Evolutionary conservation across 768 basidiomycete genomes (phyloP), one percentile per base, ranked within the genome.

Genomic region (Collybia sordida): DNA sequence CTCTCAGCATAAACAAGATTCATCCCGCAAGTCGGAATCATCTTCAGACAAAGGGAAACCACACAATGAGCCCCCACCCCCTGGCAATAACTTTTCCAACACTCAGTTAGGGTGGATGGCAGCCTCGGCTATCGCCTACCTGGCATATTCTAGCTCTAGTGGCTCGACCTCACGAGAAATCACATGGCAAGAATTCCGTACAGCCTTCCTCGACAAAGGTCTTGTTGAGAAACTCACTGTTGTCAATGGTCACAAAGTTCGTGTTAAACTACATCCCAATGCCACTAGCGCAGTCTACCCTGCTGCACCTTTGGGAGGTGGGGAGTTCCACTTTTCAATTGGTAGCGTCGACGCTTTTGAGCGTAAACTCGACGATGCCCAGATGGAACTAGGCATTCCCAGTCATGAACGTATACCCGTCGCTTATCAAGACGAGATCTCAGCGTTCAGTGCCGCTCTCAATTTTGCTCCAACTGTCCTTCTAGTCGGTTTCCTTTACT

Each of bases 101-200:
- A 74, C 79, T 17, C 77, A 80, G 61, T 56, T 80, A 23, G 72
- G 63, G 3, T 81, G 80, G 58, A 60, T 88, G 48, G 67, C 70
- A 18, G 73, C 72, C 3, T 72, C 85, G 45, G 79, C 81, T 22
- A 75, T 83, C 12, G 79, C 81, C 18, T 86, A 84, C 60, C 77
- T 87, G 58, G 73, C 87, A 12, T 89, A 86, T 58, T 79, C 80
- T 12, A 74, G 81, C 50, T 78, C 83, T 11, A 74, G 72, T 34
- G 67, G 73, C 0, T 71, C 79, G 3, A 69, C 72, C 21, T 82
- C 88, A 1, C 83, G 89, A 51, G 97, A 99, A 72, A 98, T 99
- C 58, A 99, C 97, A 55, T 99, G 97, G 96, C 95, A 98, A 71
- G 97, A 98, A 70, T 99, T 99, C 75, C 85, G 94, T 45, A 95